Evolutionary conservation across 2,329 filamentous ascomycete genomes (phyloP), one percentile per base, ranked within the genome.

Genomic region (Talaromyces sp.): DNA sequence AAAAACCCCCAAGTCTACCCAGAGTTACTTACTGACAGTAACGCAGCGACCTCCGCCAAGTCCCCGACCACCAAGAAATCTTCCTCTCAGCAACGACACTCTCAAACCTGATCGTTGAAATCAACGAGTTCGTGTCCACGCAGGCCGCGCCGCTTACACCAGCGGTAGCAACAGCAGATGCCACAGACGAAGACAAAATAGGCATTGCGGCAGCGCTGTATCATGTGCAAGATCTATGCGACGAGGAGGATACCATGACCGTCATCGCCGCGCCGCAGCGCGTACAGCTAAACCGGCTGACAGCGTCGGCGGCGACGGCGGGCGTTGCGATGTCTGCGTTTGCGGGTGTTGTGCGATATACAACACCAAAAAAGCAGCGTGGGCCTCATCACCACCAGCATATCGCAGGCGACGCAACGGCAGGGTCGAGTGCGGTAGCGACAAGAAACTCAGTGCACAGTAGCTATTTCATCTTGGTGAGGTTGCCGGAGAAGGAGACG

Each of bases 81-180:
- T 96, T 88, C 79, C 88, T 97, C 70, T 92, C 96, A 73, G 83
- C 85, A 65, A 84, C 89, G 65, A 92, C 92, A 56, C 93, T 93
- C 75, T 91, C 91, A 3, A 92, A 85, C 77, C 87, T 96, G 73
- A 93, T 96, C 68, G 84, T 97, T 75, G 93, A 98, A 70, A 91
- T 98, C 70, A 89, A 90, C 59, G 89, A 97, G 79, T 89, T 90
- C 60, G 88, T 96, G 25, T 84, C 71, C 2, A 58, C 64, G 30
- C 64, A 67, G 44, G 67, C 71, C 27, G 70, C 70, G 10, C 7
- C 56, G 2, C 44, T 22, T 22, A 22, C 22, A 22, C 22, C 22
- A 22, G 22, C 39, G 11, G 30, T 52, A n/a, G 42, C 28, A 3
- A 15, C 55, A 3, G 51, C 39, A 1, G 15, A 51, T 2, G 84